Conservation (phyloP, 2,329 filamentous ascomycete species). For the Ophiocordyceps camponoti-rufipedis region DNA sequence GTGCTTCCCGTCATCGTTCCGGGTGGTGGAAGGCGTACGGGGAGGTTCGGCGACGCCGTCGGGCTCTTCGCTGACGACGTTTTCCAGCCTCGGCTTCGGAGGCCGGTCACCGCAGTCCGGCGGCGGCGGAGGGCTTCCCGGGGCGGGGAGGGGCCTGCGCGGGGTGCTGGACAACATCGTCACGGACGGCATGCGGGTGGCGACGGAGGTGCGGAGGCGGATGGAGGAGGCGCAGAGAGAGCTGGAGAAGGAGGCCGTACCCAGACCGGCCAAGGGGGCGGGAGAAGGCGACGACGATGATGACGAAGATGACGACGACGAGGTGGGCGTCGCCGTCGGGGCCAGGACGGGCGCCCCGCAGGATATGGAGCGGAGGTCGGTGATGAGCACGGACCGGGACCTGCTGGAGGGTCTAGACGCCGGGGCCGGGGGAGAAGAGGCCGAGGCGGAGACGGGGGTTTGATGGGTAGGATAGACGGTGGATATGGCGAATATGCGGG, state of each 20-base stretch:
- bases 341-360: slow-evolving; percentile 21
- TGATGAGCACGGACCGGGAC: slow-evolving; percentile 50
- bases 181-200: slow-evolving; percentile 90
- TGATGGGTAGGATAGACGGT: too few species aligned
- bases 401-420: slow-evolving; percentile 59
- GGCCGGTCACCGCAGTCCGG: slow-evolving; percentile 9
- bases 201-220: slow-evolving; percentile 72
- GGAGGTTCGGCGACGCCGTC: slow-evolving; percentile 11
- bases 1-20: slow-evolving; percentile 85
- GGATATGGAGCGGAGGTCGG: slow-evolving; percentile 43
- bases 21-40: slow-evolving; percentile 50
- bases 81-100: slow-evolving; percentile 51
- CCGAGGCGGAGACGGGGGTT: too few species aligned
- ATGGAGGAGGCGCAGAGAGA: slow-evolving; percentile 95
- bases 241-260: slow-evolving; percentile 64
- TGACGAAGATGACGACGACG: slow-evolving; percentile 19
- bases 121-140: slow-evolving; percentile 7
- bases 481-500: too few species aligned
- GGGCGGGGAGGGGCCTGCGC: slow-evolving; percentile 55
- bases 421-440: slow-evolving; percentile 32
- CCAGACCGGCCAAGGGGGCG: slow-evolving; percentile 46
- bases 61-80: slow-evolving; percentile 61
- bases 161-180: slow-evolving; percentile 96
- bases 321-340: slow-evolving; percentile 23
- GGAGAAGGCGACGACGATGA: slow-evolving; percentile 29